A percentile compares a stretch with the other conserved stretches of the same genome.
Conservation (phyloP, 176 grass and related monocot species). For the Carex kokanica region DNA sequence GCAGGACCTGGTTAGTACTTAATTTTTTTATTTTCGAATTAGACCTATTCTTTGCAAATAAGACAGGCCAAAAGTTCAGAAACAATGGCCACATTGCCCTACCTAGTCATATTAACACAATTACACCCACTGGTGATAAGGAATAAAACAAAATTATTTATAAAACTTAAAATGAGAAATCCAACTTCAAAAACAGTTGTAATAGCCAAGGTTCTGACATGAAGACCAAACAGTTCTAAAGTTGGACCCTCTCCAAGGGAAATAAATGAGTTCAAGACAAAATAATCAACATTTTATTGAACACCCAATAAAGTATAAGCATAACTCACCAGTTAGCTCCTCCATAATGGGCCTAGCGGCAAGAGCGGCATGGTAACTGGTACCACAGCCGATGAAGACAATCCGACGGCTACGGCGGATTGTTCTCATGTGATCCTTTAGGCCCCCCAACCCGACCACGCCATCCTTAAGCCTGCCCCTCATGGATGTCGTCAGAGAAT, state of each 20-base stretch:
- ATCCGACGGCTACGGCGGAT: conserved; percentile 77
- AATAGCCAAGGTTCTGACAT: background rate
- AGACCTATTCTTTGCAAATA: background rate
- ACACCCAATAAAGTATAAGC: background rate
- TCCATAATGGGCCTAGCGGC: conserved; percentile 83
- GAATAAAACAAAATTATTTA: background rate
- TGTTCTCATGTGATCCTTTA: conserved; percentile 85
- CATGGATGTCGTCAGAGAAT: conserved; percentile 90
- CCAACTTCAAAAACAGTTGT: background rate
- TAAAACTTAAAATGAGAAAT: background rate
- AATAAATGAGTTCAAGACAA: background rate
- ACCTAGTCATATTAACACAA: background rate
- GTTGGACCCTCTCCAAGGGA: background rate
- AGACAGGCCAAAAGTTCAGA: background rate
- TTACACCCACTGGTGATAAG: background rate
- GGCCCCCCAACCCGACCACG: conserved; percentile 75
- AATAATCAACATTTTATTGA: background rate
- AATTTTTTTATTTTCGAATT: background rate
- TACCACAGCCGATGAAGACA: conserved; percentile 88
- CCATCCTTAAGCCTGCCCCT: conserved; percentile 79
- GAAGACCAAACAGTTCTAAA: background rate
- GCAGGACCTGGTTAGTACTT: background rate
- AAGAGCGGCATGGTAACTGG: conserved; percentile 88
- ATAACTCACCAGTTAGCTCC: conserved; percentile 64
- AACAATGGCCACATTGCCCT: background rate